A percentile compares a stretch with the other conserved stretches of the same genome.
These are phyloP conservation scores for Neurospora sp. DNA, from an alignment of 495 filamentous ascomycete genomes.

Conservation along the genomic window DNA sequence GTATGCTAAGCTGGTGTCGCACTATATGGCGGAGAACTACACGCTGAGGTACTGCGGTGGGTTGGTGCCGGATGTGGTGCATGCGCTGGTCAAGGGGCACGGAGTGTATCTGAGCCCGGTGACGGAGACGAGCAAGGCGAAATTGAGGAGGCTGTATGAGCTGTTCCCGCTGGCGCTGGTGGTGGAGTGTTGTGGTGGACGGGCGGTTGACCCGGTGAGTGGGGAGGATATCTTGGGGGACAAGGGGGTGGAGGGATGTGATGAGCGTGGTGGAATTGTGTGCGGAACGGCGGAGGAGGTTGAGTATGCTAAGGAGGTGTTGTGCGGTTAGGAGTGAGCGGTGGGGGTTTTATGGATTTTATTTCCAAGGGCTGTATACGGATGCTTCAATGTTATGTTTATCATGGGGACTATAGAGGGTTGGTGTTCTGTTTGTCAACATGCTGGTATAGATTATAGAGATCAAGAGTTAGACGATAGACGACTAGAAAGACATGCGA, in stretches of 20 bases:
- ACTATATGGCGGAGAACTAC: slow-evolving; percentile 32
- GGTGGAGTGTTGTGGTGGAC: slow-evolving; percentile 42
- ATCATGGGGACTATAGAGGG: background rate
- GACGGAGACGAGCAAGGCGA: slow-evolving; percentile 32
- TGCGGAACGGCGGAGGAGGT: slow-evolving; percentile 41
- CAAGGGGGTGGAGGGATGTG: slow-evolving; percentile 22
- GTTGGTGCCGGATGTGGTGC: slow-evolving; percentile 43
- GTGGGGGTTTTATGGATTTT: background rate
- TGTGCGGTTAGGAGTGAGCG: background rate
- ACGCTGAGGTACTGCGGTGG: slow-evolving; percentile 44
- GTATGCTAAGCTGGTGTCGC: slow-evolving; percentile 33
- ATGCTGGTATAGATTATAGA: background rate
- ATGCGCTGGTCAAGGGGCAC: slow-evolving; percentile 41
- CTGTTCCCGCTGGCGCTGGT: slow-evolving; percentile 39
- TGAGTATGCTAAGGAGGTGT: slow-evolving; percentile 6
- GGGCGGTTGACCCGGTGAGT: slow-evolving; percentile 30
- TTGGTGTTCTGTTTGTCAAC: background rate
- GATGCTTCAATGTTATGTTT: background rate
- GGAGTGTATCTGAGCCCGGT: slow-evolving; percentile 43
- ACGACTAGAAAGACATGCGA: background rate
- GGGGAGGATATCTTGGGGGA: slow-evolving; percentile 28
- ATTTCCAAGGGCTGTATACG: background rate
- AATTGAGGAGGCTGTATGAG: slow-evolving; percentile 42
- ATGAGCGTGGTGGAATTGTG: slow-evolving; percentile 38
- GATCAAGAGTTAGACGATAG: background rate